Conservation (phyloP, 495 filamentous ascomycete genomes). For the Podospora bellae-mahoneyi region DNA sequence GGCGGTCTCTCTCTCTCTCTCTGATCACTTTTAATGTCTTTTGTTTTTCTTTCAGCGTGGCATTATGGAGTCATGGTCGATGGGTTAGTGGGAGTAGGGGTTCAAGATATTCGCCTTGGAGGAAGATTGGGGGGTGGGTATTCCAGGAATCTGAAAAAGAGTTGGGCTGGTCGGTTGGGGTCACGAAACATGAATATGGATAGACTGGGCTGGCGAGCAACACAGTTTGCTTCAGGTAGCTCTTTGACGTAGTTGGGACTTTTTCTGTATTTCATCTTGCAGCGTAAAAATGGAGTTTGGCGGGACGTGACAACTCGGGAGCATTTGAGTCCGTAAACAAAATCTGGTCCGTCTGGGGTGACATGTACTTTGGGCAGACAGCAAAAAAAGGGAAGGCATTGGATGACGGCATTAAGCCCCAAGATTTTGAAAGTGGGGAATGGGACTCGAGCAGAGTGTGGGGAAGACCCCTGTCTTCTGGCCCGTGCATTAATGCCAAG, state of each 20-base stretch:
- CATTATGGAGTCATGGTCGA: slow-evolving; percentile 6
- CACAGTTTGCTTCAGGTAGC: neutral
- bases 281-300: neutral
- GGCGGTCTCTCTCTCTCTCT: neutral
- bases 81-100: neutral
- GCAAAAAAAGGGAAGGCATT: neutral
- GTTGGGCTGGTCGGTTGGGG: neutral
- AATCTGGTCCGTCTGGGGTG: neutral
- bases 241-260: neutral
- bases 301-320: neutral
- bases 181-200: neutral
- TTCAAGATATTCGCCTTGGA: neutral
- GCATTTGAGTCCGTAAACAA: neutral
- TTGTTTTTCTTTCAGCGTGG: neutral
- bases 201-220: neutral
- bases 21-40: neutral
- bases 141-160: no score
- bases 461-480: neutral
- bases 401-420: slow-evolving; percentile 1
- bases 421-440: neutral
- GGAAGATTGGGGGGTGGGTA: no score
- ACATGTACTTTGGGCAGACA: neutral
- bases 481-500: neutral
- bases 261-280: neutral
- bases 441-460: neutral